Conservation (phyloP, 306 rosid species). For the Sophora flavescens region DNA sequence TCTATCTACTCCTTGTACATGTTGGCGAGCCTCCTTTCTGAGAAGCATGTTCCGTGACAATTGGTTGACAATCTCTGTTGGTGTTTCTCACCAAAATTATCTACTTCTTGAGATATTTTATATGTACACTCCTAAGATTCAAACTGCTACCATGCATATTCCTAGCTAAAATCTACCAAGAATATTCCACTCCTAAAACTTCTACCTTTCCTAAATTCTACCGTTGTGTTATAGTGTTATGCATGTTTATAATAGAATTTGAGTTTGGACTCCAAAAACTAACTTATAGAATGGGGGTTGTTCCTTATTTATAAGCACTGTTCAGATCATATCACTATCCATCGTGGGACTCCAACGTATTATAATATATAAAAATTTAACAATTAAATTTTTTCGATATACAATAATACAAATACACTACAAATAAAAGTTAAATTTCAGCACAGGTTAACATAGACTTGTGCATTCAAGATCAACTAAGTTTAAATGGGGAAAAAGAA, state of each 20-base stretch:
- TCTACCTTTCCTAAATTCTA: too few relatives aligned
- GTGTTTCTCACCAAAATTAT: slow-evolving; percentile 1
- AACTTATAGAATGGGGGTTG: too few relatives aligned
- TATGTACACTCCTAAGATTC: neutral
- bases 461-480: too few relatives aligned
- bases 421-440: too few relatives aligned
- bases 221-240: neutral
- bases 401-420: too few relatives aligned
- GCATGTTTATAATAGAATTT: too few relatives aligned
- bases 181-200: neutral
- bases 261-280: too few relatives aligned
- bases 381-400: too few relatives aligned
- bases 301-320: too few relatives aligned
- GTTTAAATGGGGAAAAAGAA: neutral
- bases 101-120: neutral
- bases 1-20: neutral
- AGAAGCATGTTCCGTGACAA: neutral
- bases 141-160: neutral
- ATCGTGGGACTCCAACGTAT: too few relatives aligned
- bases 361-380: too few relatives aligned
- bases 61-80: neutral
- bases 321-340: too few relatives aligned
- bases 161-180: neutral
- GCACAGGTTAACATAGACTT: neutral
- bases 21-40: neutral